Percentiles rank a stretch among this genome's conserved stretches.
Conservation (phyloP, 2,329 filamentous ascomycete species). For the Pseudogymnoascus sp. region DNA sequence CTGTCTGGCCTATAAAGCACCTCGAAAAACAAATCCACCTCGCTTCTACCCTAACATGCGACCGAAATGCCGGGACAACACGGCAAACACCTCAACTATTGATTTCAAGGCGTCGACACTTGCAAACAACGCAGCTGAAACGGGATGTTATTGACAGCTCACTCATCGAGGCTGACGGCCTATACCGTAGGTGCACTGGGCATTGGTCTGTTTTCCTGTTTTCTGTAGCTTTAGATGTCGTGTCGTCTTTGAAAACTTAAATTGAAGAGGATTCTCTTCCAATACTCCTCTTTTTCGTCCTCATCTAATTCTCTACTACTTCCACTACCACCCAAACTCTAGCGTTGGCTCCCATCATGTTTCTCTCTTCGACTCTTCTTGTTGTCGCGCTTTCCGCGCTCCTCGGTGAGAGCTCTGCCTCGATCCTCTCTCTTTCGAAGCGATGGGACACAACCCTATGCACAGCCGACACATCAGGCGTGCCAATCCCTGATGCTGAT, state of each 20-base stretch:
- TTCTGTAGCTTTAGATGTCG: neutral
- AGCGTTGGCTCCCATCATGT: neutral
- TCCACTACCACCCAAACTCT: neutral
- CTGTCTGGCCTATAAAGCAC: neutral
- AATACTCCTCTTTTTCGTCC: neutral
- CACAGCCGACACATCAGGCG: neutral
- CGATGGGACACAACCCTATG: neutral
- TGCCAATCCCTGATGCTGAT: conserved; percentile 1
- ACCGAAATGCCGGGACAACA: neutral
- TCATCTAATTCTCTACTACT: neutral
- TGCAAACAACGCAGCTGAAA: neutral
- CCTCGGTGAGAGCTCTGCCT: neutral
- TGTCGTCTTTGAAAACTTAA: neutral
- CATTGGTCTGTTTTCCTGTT: neutral
- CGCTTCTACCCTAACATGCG: neutral
- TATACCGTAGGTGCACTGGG: neutral
- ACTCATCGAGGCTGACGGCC: neutral
- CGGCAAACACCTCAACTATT: neutral
- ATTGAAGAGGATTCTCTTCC: neutral
- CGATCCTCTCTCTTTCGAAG: neutral
- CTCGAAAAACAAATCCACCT: neutral
- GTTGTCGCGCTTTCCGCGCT: neutral
- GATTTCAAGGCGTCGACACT: neutral
- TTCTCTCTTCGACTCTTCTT: neutral
- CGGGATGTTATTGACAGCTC: neutral